Conservation (phyloP, 1,139 yeast genomes). For the Yamadazyma spencermartinsiae region DNA sequence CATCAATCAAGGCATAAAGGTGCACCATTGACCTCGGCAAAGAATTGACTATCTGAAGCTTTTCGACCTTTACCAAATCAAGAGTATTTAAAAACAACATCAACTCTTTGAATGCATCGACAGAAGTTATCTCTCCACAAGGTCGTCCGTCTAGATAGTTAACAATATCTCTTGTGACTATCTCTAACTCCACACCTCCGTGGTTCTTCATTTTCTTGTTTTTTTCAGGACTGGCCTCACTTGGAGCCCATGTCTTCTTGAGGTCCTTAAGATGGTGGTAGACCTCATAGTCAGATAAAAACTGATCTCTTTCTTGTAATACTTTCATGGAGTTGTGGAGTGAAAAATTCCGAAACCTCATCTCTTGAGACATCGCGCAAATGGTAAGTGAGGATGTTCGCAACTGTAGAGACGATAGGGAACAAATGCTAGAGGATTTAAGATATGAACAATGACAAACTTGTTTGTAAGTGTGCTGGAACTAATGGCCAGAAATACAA, state of each 20-base stretch:
- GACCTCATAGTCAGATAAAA: conserved; percentile 76
- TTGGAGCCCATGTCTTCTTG: conserved; percentile 32
- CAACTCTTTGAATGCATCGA: conserved; percentile 52
- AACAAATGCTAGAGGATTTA: too few species aligned
- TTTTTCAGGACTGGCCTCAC: conserved; percentile 31
- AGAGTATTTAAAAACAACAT: conserved; percentile 53
- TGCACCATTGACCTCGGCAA: conserved; percentile 80
- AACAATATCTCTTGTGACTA: conserved; percentile 63
- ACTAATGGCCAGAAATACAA: too few species aligned
- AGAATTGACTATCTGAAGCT: conserved; percentile 77
- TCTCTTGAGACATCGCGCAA: conserved; percentile 8
- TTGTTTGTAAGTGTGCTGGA: too few species aligned
- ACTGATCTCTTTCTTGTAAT: conserved; percentile 53
- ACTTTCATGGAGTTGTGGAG: conserved; percentile 32
- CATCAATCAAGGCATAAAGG: conserved; percentile 80
- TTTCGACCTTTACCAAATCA: conserved; percentile 77
- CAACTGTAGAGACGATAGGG: neutral
- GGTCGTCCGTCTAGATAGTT: conserved; percentile 51
- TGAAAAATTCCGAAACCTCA: conserved; percentile 5
- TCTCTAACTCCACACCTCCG: conserved; percentile 55
- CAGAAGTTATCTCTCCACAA: conserved; percentile 39
- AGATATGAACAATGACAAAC: too few species aligned
- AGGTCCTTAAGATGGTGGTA: conserved; percentile 55
- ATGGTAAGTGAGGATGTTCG: neutral
- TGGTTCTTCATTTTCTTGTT: conserved; percentile 33